Base-by-base conservation (phyloP, 2,329 filamentous ascomycete genomes). In the Colletotrichum gigasporum region DNA sequence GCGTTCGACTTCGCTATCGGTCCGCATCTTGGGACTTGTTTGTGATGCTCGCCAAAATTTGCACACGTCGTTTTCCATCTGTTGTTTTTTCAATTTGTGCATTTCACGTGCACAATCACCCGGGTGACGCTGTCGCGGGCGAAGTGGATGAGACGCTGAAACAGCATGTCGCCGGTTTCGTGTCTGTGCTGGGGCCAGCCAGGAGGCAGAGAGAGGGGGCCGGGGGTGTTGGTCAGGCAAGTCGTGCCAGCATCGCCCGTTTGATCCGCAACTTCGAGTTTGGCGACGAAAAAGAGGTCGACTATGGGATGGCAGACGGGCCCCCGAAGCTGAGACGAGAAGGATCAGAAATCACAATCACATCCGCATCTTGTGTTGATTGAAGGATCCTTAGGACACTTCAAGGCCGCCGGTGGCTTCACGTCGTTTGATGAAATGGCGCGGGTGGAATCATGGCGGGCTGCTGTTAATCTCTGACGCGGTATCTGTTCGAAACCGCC, bases 121-220 rank as follows among this genome's bases (percentile, higher is more conserved):
- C 28, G 41, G 56, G 56, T 48, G 61, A 64, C 61, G 41, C 22
- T n/a, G 61, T 53, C 28, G 61, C 50, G 32, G 47, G 51, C 24
- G 10, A 53, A 44, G 59, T 62, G 52, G 59, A 34, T 16, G 26
- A 60, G 42, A 54, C 48, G 56, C 61, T 61, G 61, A 64, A 64
- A 64, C 61, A 34, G 32, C 55, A 64, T 64, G 48, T 64, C 55
- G 61, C 56, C 56, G 37, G 61, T 64, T 64, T 64, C 56, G 61
- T 60, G 44, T 28, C 47, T 35, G 55, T 54, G 61, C 55, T 52
- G 28, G 32, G 53, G 45, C 35, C 24, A 39, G n/a, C 28, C 24
- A 26, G 44, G 44, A 26, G 18, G 20, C 18, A 22, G 44, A 35
- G 10, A 14, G 28, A 35, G 22, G 39, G 35, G 11, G 37, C 8